phyloP scores from a whole-genome alignment of 139 green algal species.

The Chlorella sp. region DNA sequence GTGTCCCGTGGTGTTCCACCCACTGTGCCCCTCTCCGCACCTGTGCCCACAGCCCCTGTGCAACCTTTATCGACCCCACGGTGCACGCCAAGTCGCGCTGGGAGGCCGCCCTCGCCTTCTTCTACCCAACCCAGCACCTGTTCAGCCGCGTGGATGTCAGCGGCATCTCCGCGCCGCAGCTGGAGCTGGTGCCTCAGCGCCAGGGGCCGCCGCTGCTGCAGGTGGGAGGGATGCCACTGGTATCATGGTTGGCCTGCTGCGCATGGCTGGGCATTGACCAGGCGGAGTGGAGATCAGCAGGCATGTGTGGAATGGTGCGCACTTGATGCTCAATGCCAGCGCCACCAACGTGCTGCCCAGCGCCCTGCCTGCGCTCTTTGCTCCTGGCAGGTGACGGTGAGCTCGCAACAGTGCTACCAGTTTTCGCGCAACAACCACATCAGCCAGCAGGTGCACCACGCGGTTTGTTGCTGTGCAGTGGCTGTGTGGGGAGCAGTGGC shows the following conservation, averaged over 20 bases:
- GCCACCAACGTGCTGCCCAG: no score
- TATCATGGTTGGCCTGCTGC: no score
- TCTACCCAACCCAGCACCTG: constrained; percentile 28
- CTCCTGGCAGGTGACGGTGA: constrained; percentile 3
- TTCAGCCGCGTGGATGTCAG: not conserved
- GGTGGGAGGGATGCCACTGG: not conserved
- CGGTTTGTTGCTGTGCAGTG: no score
- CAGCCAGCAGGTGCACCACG: not conserved
- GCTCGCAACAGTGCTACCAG: not conserved
- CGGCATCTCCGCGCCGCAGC: not conserved
- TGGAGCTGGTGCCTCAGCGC: constrained; percentile 7
- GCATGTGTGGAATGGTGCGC: no score
- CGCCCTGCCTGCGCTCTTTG: no score
- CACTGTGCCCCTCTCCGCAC: not conserved
- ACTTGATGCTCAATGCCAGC: no score
- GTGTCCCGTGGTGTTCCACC: no score
- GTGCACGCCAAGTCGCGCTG: not conserved
- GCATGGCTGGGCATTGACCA: no score
- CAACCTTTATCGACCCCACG: constrained; percentile 17
- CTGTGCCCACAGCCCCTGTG: not conserved
- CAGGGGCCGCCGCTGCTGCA: constrained; percentile 4
- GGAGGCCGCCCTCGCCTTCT: constrained; percentile 24
- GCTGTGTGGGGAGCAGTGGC: no score
- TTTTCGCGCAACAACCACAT: constrained; percentile 1
- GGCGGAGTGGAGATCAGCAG: no score